Base-by-base conservation (phyloP, 352 stramenopile species). In the Phytopythium kandeliae region DNA sequence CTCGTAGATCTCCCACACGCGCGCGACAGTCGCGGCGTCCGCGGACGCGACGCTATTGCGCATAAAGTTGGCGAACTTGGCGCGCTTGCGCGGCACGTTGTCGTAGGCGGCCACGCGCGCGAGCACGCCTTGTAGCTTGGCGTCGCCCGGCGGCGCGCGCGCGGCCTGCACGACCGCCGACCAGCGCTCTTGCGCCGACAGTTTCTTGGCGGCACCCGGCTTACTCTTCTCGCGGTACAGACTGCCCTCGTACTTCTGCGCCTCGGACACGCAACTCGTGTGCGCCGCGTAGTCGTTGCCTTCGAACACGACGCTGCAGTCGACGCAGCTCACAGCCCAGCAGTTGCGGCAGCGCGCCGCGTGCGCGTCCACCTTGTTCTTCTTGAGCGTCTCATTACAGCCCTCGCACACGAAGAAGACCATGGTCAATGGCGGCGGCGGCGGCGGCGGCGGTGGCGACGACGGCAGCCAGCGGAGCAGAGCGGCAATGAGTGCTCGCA, bases 31-130 rank as follows among this genome's bases (percentile, higher is more conserved):
- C 26, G 54, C 38, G 30, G 63, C 50, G 48, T 86, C 68, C 10
- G 59, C 58, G 19, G 89, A 43, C 31, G 69, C 69, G 36, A 96
- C 71, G 58, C 72, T 92, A 65, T 96, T 97, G 51, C 67, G 74
- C 48, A 94, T 74, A 59, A 96, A 97, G 67, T 97, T 97, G 55
- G 88, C 58, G 54, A 97, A 98, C 62, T 97, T 97, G 62, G 87
- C 78, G 58, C 96, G 85, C 64, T 97, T 97, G 51, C 92, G 84
- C 19, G 92, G 92, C 38, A 97, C 86, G 56, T 98, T 98, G 57
- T 86, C 74, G 54, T 95, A 89, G 17, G 63, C 70, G 0, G 73
- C 74, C 48, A 98, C 69, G 43, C 84, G 72, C 50, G 79, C 69
- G 28, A 97, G 67, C 26, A 88, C 66, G 55, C 74, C 65, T 63